Base-by-base conservation (phyloP, 306 rosid genomes). In the Styphnolobium japonicum region DNA sequence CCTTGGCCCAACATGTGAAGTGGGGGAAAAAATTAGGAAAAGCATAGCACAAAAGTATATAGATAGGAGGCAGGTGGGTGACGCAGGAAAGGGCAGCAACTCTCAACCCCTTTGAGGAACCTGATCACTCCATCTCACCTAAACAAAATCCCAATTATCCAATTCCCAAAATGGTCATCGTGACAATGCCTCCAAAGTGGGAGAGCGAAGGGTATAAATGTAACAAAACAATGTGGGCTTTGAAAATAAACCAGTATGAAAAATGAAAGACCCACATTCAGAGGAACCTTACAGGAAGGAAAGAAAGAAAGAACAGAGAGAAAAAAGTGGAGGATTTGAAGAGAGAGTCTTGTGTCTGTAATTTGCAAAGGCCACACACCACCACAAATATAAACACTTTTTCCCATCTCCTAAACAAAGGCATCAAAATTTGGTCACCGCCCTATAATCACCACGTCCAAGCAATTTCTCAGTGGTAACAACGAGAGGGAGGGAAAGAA, bases 261-360 rank as follows among this genome's bases (percentile, higher is more conserved):
- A 85, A 58, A 46, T 58, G 63, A 1, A 77, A 73, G 88, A 81
- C 85, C 82, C 86, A 70, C 68, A 6, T 80, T 72, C 21, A 40
- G 55, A 42, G 9, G 29, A 48, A 33, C 21, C 34, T 64, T 40
- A 48, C 46, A 71, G 33, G 63, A 25, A 61, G 23, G 43, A 21
- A 22, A 19, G 82, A 73, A 63, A 67, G 46, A 49, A 66, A 56
- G 57, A 14, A 14, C 33, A 60, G 23, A 4, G 89, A 90, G 90
- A 85, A 87, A 91, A 89, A 85, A 80, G 92, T 75, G 97, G 93
- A 80, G 88, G 6, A 18, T 37, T 23, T 57, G 39, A 77, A 64
- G 83, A 64, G 82, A 77, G 71, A 37, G 74, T 61, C 52, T 23
- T 51, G 18, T 57, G 6, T 61, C 57, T 68, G 68, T 58, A 18